These are phyloP conservation scores for Colletotrichum melonis DNA, from an alignment of 2,329 filamentous ascomycete species.

Conservation along the genomic window DNA sequence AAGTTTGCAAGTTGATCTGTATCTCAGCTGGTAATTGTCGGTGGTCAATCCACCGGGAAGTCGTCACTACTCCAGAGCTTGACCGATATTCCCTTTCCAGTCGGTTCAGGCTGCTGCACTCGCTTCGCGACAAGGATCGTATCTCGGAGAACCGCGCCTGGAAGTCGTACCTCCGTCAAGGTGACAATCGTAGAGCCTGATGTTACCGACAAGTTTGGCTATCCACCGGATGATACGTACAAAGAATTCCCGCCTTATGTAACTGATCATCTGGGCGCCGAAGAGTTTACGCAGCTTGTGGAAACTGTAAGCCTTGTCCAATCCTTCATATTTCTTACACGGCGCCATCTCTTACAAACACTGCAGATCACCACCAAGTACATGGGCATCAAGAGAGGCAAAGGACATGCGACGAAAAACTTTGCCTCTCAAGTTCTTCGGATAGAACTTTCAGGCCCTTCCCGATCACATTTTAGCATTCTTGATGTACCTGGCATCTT, in stretches of 20 bases:
- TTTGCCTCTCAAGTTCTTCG: conserved; percentile 51
- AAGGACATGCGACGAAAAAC: conserved; percentile 42
- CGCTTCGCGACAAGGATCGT: conserved; percentile 51
- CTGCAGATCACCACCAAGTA: conserved; percentile 42
- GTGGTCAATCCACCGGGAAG: conserved; percentile 50
- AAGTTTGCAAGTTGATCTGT: neutral
- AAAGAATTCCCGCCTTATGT: conserved; percentile 38
- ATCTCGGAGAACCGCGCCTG: conserved; percentile 46
- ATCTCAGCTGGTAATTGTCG: conserved; percentile 48
- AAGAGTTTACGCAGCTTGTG: conserved; percentile 45
- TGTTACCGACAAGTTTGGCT: conserved; percentile 38
- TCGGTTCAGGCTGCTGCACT: conserved; percentile 46
- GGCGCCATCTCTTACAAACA: neutral
- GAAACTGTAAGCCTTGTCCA: conserved; percentile 40
- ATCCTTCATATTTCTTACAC: neutral
- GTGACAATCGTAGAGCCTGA: conserved; percentile 46
- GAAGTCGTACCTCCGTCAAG: conserved; percentile 41
- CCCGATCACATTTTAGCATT: conserved; percentile 50
- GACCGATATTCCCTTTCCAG: conserved; percentile 51
- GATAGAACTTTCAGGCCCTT: conserved; percentile 50
- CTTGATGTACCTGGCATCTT: conserved; percentile 51
- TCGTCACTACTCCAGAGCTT: conserved; percentile 50
- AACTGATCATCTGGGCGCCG: conserved; percentile 41
- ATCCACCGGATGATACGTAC: conserved; percentile 32
- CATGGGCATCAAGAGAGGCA: conserved; percentile 44